Evolutionary conservation across 805 yeast species (phyloP).

Genomic region (Metschnikowia lochheadii): DNA sequence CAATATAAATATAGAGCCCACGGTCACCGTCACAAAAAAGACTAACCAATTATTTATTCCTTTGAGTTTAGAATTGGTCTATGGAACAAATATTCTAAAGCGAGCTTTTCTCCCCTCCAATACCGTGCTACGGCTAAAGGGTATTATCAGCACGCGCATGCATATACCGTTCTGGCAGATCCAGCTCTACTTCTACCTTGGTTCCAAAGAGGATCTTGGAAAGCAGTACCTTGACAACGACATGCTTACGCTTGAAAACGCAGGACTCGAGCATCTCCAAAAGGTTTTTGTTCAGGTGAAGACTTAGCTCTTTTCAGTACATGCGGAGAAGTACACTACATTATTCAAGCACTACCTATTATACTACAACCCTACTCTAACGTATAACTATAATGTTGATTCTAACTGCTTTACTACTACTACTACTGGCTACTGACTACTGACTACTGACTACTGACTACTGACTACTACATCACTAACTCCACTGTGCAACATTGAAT

Average conservation of each 20-base stretch:
- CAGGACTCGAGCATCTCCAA: slow-evolving; percentile 21
- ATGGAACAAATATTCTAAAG: slow-evolving; percentile 2
- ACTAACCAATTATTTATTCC: background rate
- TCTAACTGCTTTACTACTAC: too few species aligned
- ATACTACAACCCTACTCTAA: too few species aligned
- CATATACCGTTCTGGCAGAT: slow-evolving; percentile 22
- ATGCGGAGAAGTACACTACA: background rate
- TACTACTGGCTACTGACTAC: too few species aligned
- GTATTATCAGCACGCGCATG: slow-evolving; percentile 21
- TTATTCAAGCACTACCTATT: too few species aligned
- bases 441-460: too few species aligned
- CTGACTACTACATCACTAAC: too few species aligned
- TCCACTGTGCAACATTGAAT: too few species aligned
- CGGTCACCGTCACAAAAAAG: too few species aligned
- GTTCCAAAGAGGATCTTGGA: slow-evolving; percentile 15
- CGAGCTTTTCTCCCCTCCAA: slow-evolving; percentile 23
- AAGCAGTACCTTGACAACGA: slow-evolving; percentile 26
- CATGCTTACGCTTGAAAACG: slow-evolving; percentile 24
- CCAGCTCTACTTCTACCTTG: slow-evolving; percentile 23
- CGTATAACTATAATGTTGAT: too few species aligned
- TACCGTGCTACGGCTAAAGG: slow-evolving; percentile 33
- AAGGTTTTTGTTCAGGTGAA: background rate
- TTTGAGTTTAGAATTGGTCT: background rate
- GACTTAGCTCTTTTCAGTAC: background rate
- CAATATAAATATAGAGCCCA: slow-evolving; percentile 14